Conservation (phyloP, 2,329 filamentous ascomycete species). For the Scedosporium boydii region DNA sequence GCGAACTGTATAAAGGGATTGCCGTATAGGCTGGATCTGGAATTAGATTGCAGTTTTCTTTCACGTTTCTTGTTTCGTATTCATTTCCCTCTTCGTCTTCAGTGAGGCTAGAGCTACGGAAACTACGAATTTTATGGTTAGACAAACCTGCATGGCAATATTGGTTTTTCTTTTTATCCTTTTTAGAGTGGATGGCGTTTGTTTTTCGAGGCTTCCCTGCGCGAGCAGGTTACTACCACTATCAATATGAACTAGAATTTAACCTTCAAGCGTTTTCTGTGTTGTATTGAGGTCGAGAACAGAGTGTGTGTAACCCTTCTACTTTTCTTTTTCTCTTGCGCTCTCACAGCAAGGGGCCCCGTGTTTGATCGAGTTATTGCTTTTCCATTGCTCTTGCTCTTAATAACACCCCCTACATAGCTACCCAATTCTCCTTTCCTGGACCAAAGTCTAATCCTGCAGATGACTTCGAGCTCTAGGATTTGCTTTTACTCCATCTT, state of each 20-base stretch:
- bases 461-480: neutral
- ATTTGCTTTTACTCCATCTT: neutral
- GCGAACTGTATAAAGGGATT: constrained; percentile 2
- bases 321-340: neutral
- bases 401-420: neutral
- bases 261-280: neutral
- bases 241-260: neutral
- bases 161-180: constrained; percentile 3
- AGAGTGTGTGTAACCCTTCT: neutral
- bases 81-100: neutral
- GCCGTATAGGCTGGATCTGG: constrained; percentile 1
- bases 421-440: neutral
- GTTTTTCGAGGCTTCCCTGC: neutral
- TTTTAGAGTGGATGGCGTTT: constrained; percentile 1
- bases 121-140: neutral
- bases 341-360: neutral
- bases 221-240: neutral
- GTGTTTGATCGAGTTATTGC: neutral
- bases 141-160: neutral
- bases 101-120: no score
- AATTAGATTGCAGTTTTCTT: constrained; percentile 2
- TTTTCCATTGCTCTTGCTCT: neutral
- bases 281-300: neutral
- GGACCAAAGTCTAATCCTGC: neutral
- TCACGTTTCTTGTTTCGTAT: neutral